phyloP scores from a whole-genome alignment of 306 rosid genomes.

The Casuarina cunninghamiana region DNA sequence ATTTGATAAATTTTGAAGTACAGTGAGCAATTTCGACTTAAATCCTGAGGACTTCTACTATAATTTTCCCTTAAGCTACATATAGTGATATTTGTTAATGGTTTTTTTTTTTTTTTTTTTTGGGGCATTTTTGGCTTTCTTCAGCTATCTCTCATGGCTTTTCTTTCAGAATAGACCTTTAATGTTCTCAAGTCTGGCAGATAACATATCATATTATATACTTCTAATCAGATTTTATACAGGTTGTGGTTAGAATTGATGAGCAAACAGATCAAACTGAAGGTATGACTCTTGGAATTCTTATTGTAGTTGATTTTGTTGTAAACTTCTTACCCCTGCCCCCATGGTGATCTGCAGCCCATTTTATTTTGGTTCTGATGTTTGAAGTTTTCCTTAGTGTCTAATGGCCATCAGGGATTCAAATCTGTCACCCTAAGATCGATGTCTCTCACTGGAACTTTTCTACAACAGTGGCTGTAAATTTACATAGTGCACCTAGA shows the following conservation, averaged over 20 bases:
- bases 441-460: background rate
- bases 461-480: background rate
- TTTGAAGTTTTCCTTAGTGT: background rate
- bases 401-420: background rate
- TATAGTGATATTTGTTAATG: background rate
- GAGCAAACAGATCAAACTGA: constrained; percentile 36
- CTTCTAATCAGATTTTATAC: constrained; percentile 36
- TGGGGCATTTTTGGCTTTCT: background rate
- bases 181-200: background rate
- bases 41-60: too few relatives aligned
- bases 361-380: background rate
- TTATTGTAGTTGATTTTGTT: constrained; percentile 5
- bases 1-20: too few relatives aligned
- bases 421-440: background rate
- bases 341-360: background rate
- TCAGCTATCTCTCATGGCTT: background rate
- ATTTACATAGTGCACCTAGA: background rate
- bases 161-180: background rate
- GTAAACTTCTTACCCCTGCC: background rate
- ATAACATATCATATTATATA: background rate
- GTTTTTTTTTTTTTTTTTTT: background rate
- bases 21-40: too few relatives aligned
- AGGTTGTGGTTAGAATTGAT: constrained; percentile 45
- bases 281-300: constrained; percentile 39
- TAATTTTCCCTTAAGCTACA: background rate